Percentiles rank a stretch among this genome's conserved stretches.
Evolutionary conservation across 352 stramenopile species (phyloP).

Genomic region (Elongisporangium undulatum): DNA sequence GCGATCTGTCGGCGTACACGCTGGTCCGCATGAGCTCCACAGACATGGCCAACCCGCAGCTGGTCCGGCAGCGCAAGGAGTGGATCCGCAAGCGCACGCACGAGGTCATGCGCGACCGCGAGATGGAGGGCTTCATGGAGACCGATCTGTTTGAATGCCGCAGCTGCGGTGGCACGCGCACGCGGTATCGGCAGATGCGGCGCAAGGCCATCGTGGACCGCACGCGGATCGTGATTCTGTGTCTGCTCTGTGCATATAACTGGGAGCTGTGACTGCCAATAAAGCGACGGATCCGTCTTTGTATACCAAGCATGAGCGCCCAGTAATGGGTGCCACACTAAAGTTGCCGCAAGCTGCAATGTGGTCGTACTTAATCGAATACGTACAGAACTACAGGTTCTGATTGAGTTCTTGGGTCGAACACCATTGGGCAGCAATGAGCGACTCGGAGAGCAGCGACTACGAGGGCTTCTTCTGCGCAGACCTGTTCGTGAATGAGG

Average conservation of each 20-base stretch:
- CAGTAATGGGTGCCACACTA: not conserved
- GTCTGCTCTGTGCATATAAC: slow-evolving; percentile 63
- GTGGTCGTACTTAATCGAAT: not conserved
- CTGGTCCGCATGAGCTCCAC: slow-evolving; percentile 74
- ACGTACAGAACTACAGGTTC: not conserved
- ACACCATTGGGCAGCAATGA: not conserved
- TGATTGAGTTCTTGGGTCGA: not conserved
- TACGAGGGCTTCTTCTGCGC: slow-evolving; percentile 54
- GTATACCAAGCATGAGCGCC: slow-evolving; percentile 18
- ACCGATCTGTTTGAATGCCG: slow-evolving; percentile 81
- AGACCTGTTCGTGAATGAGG: slow-evolving; percentile 54
- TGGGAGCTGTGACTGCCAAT: slow-evolving; percentile 62
- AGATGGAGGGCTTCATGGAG: slow-evolving; percentile 66
- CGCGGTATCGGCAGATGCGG: slow-evolving; percentile 76
- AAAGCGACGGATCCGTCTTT: slow-evolving; percentile 5
- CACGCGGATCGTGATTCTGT: slow-evolving; percentile 80
- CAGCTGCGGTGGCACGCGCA: slow-evolving; percentile 66
- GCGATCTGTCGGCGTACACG: slow-evolving; percentile 37
- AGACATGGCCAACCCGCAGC: slow-evolving; percentile 85
- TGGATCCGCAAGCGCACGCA: slow-evolving; percentile 85
- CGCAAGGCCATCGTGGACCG: slow-evolving; percentile 83
- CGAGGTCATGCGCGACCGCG: slow-evolving; percentile 76
- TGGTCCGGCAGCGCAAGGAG: slow-evolving; percentile 74
- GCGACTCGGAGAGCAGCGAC: slow-evolving; percentile 9
- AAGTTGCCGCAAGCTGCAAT: not conserved